Evolutionary conservation across 306 rosid species (phyloP), one percentile per base, ranked within the genome.

Genomic region (Heteromeles arbutifolia): DNA sequence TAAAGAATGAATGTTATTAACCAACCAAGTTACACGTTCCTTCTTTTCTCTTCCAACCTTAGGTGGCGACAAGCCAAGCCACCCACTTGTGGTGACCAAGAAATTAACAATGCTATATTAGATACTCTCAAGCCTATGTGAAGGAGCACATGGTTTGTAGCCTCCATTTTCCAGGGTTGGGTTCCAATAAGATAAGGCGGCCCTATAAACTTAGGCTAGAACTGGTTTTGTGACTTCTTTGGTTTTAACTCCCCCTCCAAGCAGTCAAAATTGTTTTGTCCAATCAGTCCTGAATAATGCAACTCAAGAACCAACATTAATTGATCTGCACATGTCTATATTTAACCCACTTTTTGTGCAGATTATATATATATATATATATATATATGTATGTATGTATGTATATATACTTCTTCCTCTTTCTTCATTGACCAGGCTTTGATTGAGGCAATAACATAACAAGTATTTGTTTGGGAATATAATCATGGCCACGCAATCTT

Each of bases 71-170:
- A 10, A 18, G 4, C 4, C 21, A 48, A 48, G 56, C 26, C 43
- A 43, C 43, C 57, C 41, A 59, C 77, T 61, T 43, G 77, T 28
- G 61, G 24, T 69, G 74, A 69, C 17, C 12, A 25, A 4, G 39
- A 37, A 22, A 17, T 48, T 44, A 73, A 41, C 32, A 29, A 39
- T 48, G 29, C 77, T 59, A 22, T 10, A n/a, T n/a, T 57, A 37
- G 59, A 28, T 62, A 43, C 59, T 62, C 45, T 28, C 69, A 74
- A 44, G 6, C 19, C 28, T 28, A 11, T 28, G 15, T 58, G 21
- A 61, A 17, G 69, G 56, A 59, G 77, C 69, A 74, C 77, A 74
- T 62, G 77, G 57, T 25, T 4, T 73, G 52, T 25, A 19, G 68
- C 57, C 7, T 25, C 19, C 4, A 9, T 25, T 54, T 59, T 18